Conservation (phyloP, 768 basidiomycete species). For the Chlorophyllum brunneum region DNA sequence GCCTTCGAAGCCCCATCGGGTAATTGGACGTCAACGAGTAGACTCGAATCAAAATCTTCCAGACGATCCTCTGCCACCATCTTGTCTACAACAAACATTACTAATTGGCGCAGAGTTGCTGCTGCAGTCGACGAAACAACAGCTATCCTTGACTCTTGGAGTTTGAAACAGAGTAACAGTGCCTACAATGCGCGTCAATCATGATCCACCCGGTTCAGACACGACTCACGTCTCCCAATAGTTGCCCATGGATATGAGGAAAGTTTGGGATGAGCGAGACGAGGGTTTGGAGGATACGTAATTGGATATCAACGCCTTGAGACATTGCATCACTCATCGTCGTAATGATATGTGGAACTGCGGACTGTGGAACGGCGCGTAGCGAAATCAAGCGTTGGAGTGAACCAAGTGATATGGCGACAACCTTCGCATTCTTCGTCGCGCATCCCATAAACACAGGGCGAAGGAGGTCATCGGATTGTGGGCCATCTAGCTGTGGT, state of each 20-base stretch:
- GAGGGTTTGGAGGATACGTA: constrained; percentile 89
- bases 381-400: constrained; percentile 87
- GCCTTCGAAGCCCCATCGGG: constrained; percentile 64
- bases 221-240: constrained; percentile 74
- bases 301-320: constrained; percentile 95
- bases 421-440: constrained; percentile 91
- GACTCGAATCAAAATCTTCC: constrained; percentile 29
- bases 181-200: constrained; percentile 46
- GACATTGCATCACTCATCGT: constrained; percentile 87
- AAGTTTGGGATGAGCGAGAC: constrained; percentile 90
- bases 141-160: constrained; percentile 93
- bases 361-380: constrained; percentile 77
- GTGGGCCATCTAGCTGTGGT: constrained; percentile 55
- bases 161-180: constrained; percentile 87
- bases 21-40: constrained; percentile 44
- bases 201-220: background rate
- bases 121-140: constrained; percentile 98
- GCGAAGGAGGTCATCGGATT: constrained; percentile 75
- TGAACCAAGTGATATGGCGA: constrained; percentile 87
- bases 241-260: constrained; percentile 69
- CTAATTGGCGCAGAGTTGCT: constrained; percentile 90
- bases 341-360: constrained; percentile 73
- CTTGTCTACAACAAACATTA: constrained; percentile 98
- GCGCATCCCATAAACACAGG: constrained; percentile 94
- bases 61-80: constrained; percentile 72